Base-by-base conservation (phyloP, 176 grass and related monocot species). In the Hsuehochloa calcarea region DNA sequence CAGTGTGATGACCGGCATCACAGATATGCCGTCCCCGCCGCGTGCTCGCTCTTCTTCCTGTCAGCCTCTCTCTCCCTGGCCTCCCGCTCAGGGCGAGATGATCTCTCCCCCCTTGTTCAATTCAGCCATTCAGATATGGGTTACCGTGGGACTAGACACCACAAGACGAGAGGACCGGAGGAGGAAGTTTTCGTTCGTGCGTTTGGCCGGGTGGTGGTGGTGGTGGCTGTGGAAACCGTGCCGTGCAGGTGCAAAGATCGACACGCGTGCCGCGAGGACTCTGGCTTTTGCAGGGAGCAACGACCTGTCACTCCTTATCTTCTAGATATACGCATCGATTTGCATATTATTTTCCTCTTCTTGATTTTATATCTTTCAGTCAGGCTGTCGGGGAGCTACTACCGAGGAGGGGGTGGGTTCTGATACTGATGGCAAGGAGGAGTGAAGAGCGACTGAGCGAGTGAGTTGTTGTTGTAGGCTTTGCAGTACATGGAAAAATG, bases 1-100 rank as follows among this genome's bases (percentile, higher is more conserved):
- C 12, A 83, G 5, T 31, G 62, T 12, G 49, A 61, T 10, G 55
- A 49, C 26, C 43, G 40, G 22, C 51, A 50, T 85, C 15, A 27
- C 0, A 0, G 0, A 0, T 87, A 84, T 91, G 83, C 3, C 7
- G 61, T 82, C 68, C 63, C 81, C 31, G 60, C 12, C 85, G 84
- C 34, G 93, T 89, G 93, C 93, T 96, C 86, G 87, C 93, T 93
- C 41, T 72, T 93, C 93, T 96, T 87, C 87, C 91, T 93, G 91
- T 96, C 93, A 93, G 9, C 66, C 85, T 93, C 82, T 83, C 23
- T 26, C 59, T 6, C 14, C 19, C 4, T 61, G 0, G 22, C 10
- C 58, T 5, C 4, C 1, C 3, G 52, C 2, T 0, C 19, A 3
- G 54, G 6, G 22, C 0, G 2, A 1, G 6, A 22, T 56, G 7